Evolutionary conservation across 2,329 filamentous ascomycete genomes (phyloP), one percentile per base, ranked within the genome.

Genomic region (Byssochlamys sp.): DNA sequence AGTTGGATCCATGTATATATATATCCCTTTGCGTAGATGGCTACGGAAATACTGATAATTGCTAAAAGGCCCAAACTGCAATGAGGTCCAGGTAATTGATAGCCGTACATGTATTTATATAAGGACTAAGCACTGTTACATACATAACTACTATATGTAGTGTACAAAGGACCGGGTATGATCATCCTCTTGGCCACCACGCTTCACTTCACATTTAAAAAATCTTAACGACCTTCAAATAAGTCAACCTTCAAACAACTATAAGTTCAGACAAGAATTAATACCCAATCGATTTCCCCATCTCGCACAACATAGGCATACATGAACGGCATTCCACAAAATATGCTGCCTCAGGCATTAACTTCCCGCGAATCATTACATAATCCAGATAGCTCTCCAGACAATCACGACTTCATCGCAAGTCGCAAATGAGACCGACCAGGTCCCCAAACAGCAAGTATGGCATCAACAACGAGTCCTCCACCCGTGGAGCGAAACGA

Each of bases 401-500:
- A 31, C 53, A 29, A 59, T 55, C 25, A 51, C 27, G 49, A 26
- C 49, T 51, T 51, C 49, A 51, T 28, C 49, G 35, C 49, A 55
- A 55, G 29, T 31, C 31, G 24, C 33, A 52, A 19, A 24, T 48
- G 48, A 49, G 29, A 55, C 10, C 29, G 29, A 19, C 51, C 29
- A 50, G 11, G 50, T 29, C 35, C 54, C 29, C 29, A 31, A 48
- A 53, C 24, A 27, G 12, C 31, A 57, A 60, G 45, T 58, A 72
- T 72, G 70, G 65, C 68, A 35, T 67, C 71, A 48, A 64, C 64
- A 57, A 59, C 61, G 49, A 58, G 67, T 11, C 80, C 62, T 1
- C 73, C 78, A 31, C 70, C 69, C 77, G 58, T 74, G 72, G 64
- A 81, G 77, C 26, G 71, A 78, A 78, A 81, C 45, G 71, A 61